These are phyloP conservation scores for Saccharomyces hybrid DNA, from an alignment of 1,139 yeast species.

Conservation along the genomic window DNA sequence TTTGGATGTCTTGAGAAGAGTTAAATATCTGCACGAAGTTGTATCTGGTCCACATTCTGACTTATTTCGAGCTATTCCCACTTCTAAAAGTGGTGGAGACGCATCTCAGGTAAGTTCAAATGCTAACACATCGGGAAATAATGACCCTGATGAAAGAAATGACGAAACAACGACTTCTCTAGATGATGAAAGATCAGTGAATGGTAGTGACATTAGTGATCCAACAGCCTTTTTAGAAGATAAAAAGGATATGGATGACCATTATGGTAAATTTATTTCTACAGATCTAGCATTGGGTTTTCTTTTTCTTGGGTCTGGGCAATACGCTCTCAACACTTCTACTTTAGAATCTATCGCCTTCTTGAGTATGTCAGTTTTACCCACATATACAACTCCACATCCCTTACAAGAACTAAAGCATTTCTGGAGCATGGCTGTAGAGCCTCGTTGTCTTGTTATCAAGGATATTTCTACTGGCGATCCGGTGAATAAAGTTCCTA, in stretches of 20 bases:
- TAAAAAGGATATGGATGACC: conserved; percentile 22
- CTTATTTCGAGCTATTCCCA: conserved; percentile 12
- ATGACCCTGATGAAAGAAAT: conserved; percentile 5
- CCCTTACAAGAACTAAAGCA: conserved; percentile 83
- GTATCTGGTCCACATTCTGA: conserved; percentile 27
- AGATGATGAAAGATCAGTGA: neutral
- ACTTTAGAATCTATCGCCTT: conserved; percentile 32
- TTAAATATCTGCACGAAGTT: conserved; percentile 58
- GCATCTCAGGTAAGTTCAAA: neutral
- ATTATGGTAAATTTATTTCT: conserved; percentile 71
- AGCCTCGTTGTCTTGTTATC: conserved; percentile 68
- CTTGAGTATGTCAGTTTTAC: conserved; percentile 64
- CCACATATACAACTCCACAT: conserved; percentile 69
- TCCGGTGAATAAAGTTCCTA: conserved; percentile 35
- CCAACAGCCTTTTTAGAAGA: conserved; percentile 4
- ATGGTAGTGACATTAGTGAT: neutral
- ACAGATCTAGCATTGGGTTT: conserved; percentile 80
- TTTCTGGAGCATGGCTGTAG: conserved; percentile 84
- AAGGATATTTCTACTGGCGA: conserved; percentile 58
- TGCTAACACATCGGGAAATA: neutral
- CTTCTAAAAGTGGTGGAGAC: neutral
- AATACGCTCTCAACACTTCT: conserved; percentile 63
- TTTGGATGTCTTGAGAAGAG: conserved; percentile 61
- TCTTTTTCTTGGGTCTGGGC: conserved; percentile 87
- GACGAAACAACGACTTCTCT: neutral